Evolutionary conservation across 2,329 filamentous ascomycete species (phyloP).

Genomic region (Colletotrichum neosansevieriae): DNA sequence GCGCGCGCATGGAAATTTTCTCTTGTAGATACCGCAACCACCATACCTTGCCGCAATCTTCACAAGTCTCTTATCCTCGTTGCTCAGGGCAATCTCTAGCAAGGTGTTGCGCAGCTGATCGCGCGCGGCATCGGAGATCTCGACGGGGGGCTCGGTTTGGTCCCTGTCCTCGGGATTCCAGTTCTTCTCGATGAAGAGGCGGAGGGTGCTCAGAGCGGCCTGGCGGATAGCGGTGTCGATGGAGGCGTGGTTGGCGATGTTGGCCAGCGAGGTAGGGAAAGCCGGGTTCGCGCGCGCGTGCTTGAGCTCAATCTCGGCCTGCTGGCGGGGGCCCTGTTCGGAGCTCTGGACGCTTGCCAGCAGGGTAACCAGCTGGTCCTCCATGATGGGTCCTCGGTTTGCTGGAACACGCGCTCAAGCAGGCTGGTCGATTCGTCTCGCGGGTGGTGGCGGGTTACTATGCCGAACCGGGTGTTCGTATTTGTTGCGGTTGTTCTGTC

Average conservation of each 20-base stretch:
- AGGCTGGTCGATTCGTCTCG: background rate
- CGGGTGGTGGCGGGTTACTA: conserved; percentile 6
- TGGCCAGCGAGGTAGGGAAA: conserved; percentile 83
- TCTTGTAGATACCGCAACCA: conserved; percentile 22
- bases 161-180: conserved; percentile 86
- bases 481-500: background rate
- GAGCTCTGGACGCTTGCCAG: conserved; percentile 87
- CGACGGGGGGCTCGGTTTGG: conserved; percentile 69
- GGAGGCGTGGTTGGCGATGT: conserved; percentile 82
- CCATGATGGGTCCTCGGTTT: conserved; percentile 69
- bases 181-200: conserved; percentile 84
- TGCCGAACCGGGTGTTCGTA: background rate
- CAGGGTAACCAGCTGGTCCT: conserved; percentile 90
- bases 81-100: conserved; percentile 80
- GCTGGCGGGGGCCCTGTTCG: conserved; percentile 81
- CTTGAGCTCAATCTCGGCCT: conserved; percentile 86
- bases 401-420: conserved; percentile 4
- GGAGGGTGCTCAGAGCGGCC: conserved; percentile 82
- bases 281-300: conserved; percentile 75
- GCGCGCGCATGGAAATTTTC: conserved; percentile 3
- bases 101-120: conserved; percentile 78
- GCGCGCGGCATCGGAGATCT: conserved; percentile 80
- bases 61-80: conserved; percentile 84
- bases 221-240: conserved; percentile 83
- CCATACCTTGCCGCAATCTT: conserved; percentile 85